Base-by-base conservation (phyloP, 345 rosid species). In the Jatropha curcas region DNA sequence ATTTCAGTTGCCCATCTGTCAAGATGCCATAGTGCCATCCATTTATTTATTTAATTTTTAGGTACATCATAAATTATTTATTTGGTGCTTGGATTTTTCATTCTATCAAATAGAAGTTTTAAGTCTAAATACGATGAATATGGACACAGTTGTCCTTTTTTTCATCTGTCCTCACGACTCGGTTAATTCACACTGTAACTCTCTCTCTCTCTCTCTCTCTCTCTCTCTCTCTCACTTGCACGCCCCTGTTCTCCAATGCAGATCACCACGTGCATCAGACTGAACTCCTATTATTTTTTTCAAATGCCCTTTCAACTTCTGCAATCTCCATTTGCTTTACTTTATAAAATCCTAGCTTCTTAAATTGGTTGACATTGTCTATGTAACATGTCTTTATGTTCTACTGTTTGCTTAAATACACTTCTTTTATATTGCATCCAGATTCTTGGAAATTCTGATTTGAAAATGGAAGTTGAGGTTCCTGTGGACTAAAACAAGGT, bases 391-490 rank as follows among this genome's bases (percentile, higher is more conserved):
- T 35, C 33, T 7, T 65, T 22, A n/a, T 34, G 16, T 43, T 55
- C 28, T n/a, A 20, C 22, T 19, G 20, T 2, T 4, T 31, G 24
- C 58, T 63, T 35, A n/a, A n/a, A n/a, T n/a, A n/a, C n/a, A 69
- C 33, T 19, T 20, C n/a, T 20, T 11, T 46, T 33, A 28, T 56
- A 24, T 46, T 71, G 24, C n/a, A 0, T 73, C 58, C 92, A 87
- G 97, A 81, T 88, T 83, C 87, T 92, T 45, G 89, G 91, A 41
- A 80, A 81, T 81, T 65, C 86, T 37, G 86, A 60, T 73, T 74
- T 88, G 71, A 85, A 84, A 81, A 86, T 88, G 93, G 90, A 92
- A 72, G 93, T 87, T 28, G 97, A 92, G 82, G 91, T 90, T 75
- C 93, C 88, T 1, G 96, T 87, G 71, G 97, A 92, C 71, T 88